Conservation (phyloP, 306 rosid genomes). For the Quercus ilex region DNA sequence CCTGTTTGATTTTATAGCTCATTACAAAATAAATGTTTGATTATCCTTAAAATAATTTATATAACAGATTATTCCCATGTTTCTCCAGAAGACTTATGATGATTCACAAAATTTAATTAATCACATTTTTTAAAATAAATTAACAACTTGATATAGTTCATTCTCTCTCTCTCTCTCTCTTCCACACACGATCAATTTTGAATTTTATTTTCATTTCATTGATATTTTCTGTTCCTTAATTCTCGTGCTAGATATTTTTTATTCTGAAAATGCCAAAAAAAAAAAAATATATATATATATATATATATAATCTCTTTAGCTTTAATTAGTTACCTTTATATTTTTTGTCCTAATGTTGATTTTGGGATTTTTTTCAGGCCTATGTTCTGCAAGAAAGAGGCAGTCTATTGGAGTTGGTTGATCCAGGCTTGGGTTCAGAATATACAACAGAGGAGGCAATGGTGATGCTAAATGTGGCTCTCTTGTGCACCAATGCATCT, state of each 20-base stretch:
- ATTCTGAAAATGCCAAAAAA: background rate
- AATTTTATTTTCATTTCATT: background rate
- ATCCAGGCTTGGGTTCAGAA: slow-evolving; percentile 79
- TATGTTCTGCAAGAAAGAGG: slow-evolving; percentile 92
- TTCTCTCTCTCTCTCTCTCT: background rate
- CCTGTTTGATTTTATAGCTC: background rate
- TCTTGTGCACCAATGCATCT: slow-evolving; percentile 87
- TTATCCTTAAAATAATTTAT: background rate
- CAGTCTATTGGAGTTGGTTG: slow-evolving; percentile 73
- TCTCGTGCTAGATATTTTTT: background rate
- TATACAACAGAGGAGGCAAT: slow-evolving; percentile 69
- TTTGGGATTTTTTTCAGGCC: slow-evolving; percentile 55
- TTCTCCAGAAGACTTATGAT: background rate
- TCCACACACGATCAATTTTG: background rate
- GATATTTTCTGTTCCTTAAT: background rate
- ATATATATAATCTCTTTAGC: background rate
- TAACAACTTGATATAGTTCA: background rate
- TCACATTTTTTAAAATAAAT: background rate
- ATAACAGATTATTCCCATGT: background rate
- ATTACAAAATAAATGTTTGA: background rate
- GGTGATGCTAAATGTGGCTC: slow-evolving; percentile 83
- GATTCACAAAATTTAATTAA: background rate
- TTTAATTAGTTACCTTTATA: background rate
- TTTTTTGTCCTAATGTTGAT: slow-evolving; percentile 4
- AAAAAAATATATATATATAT: no score